Evolutionary conservation across 2,329 filamentous ascomycete genomes (phyloP).

Genomic region (Phyllosticta citrichinensis): DNA sequence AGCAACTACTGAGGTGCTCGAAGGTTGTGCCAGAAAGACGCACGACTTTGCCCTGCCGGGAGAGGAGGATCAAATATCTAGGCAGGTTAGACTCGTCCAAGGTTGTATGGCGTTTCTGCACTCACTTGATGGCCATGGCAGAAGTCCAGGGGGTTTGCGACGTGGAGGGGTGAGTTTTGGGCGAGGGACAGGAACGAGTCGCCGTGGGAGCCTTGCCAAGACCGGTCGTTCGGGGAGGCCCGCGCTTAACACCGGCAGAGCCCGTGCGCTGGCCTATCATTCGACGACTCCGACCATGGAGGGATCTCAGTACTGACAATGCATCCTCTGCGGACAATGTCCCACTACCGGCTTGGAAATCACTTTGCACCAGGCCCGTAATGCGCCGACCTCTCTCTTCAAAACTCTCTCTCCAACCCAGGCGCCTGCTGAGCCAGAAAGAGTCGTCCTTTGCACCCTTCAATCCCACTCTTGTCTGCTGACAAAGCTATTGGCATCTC

Average conservation of each 20-base stretch:
- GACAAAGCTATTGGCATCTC: background rate
- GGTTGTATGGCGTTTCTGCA: background rate
- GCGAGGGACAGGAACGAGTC: background rate
- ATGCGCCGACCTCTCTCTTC: conserved; percentile 12
- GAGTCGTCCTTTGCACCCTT: background rate
- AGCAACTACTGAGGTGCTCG: background rate
- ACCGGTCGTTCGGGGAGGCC: background rate
- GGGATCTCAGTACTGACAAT: background rate
- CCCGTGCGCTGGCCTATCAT: background rate
- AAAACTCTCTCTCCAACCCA: background rate
- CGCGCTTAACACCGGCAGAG: background rate
- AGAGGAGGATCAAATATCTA: conserved; percentile 96
- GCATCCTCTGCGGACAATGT: conserved; percentile 1
- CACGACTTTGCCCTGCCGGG: conserved; percentile 98
- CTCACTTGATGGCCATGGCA: conserved; percentile 48
- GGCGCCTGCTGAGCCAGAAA: background rate
- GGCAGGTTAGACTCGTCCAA: background rate
- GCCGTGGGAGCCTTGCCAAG: conserved; percentile 2
- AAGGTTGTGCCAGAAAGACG: conserved; percentile 32
- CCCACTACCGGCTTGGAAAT: conserved; percentile 6
- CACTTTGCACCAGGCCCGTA: conserved; percentile 12
- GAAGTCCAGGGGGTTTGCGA: background rate
- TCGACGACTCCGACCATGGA: background rate
- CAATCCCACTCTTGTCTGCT: background rate
- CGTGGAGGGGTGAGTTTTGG: conserved; percentile 1